Evolutionary conservation across 2,329 filamentous ascomycete species (phyloP), one percentile per base, ranked within the genome.

Genomic region (Helminthosporium solani): DNA sequence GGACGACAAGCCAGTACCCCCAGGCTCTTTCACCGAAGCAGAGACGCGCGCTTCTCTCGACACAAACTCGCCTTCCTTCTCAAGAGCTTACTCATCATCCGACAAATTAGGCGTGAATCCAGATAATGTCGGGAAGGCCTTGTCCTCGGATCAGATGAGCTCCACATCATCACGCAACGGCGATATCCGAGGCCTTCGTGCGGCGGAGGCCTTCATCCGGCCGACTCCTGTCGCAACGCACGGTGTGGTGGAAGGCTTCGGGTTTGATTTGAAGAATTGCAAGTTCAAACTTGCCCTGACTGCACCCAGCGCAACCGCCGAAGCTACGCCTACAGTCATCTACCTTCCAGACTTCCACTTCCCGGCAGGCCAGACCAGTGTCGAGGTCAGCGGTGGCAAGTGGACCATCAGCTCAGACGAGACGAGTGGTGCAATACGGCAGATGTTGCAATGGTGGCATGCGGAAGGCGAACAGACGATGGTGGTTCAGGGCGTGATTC

Each of bases 291-390:
- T 99, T 43, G 79, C 81, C 14, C 69, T 99, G 19, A 73, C 78
- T 1, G 85, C 87, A 2, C 72, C 80, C 2, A 78, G 76, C 27
- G 68, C 81, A 1, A 83, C 84, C 2, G 66, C 75, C 2, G 79
- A 88, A 31, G 81, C 86, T 0, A 74, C 76, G 1, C 90, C 90
- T 0, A 97, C 92, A 0, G 80, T 90, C 35, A 78, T 97, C 7
- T 95, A 88, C 68, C 76, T 99, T 2, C 94, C 94, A 0, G 88
- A 91, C 46, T 96, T 88, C 63, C 94, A 99, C 71, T 99, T 95
- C 67, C 91, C 92, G 1, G 81, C 83, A 42, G 81, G 86, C 38
- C 77, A 82, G 35, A 87, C 84, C 31, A 78, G 78, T 0, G 84
- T 99, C 3, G 80, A 86, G 43, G 87, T 90, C 21, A 89, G 83